Base-by-base conservation (phyloP, 352 stramenopile genomes). In the Phytophthora hybrid region DNA sequence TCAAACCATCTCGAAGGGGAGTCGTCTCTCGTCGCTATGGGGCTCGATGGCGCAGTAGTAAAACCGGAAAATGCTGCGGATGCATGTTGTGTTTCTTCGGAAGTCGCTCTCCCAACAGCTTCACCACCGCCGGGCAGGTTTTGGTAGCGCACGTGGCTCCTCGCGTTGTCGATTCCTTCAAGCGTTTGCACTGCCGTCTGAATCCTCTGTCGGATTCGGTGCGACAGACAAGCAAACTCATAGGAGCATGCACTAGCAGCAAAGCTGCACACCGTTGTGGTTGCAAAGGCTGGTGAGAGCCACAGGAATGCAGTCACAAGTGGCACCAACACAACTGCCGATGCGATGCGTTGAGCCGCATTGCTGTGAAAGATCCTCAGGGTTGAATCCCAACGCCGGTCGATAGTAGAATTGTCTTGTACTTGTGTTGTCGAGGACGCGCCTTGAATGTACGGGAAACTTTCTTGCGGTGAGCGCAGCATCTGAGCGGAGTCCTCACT, bases 171-270 rank as follows among this genome's bases (percentile, higher is more conserved):
- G 7, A n/a, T 49, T 8, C 21, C n/a, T 44, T 44, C 37, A 56
- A 82, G 32, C 14, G 64, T 51, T 5, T 60, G 21, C 23, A 72
- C 32, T 41, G 53, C 37, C 6, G 29, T 41, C 5, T 85, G 53
- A 18, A 87, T 34, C 2, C 74, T 69, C 55, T 67, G 32, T 44
- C 86, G 79, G 51, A 90, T 90, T 49, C 84, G 79, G 41, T 84
- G 71, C 6, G 82, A 71, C 31, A 92, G 64, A 59, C 82, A 92
- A 37, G 82, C 58, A 57, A 82, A 91, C 73, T 91, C 84, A 66
- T 88, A 91, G 39, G 57, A 81, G 59, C 76, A 87, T 8, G 81
- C 63, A 21, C 68, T 84, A 19, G 68, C 74, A 8, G 84, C 37
- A 31, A 80, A 82, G 29, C 66, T 78, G 60, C 80, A 84, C 19